Evolutionary conservation across 2,329 filamentous ascomycete genomes (phyloP).

Genomic region (Acrocalymma vagum): DNA sequence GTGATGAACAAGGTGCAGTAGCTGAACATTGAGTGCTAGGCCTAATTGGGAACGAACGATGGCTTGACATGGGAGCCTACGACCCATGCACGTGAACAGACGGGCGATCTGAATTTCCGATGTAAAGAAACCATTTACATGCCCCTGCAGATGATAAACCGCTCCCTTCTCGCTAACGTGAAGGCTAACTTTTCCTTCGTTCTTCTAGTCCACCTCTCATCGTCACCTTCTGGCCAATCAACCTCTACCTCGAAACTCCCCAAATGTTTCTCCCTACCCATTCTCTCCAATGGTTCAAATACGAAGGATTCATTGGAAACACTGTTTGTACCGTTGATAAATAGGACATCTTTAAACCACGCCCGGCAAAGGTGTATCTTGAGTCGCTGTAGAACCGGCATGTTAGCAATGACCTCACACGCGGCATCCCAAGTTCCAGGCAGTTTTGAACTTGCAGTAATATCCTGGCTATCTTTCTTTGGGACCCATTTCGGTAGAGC

Average conservation of each 20-base stretch:
- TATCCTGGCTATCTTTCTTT: background rate
- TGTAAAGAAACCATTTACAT: too few species aligned
- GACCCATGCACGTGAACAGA: too few species aligned
- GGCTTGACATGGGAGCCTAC: too few species aligned
- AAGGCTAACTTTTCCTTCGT: too few species aligned
- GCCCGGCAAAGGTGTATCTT: background rate
- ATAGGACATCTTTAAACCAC: background rate
- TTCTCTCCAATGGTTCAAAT: slow-evolving; percentile 2
- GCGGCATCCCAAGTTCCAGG: slow-evolving; percentile 1
- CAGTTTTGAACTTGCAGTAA: too few species aligned
- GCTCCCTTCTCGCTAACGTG: too few species aligned
- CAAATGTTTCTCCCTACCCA: slow-evolving; percentile 1
- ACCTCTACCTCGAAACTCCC: slow-evolving; percentile 9
- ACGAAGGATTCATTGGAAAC: slow-evolving; percentile 2
- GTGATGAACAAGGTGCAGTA: too few species aligned
- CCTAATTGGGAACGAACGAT: too few species aligned
- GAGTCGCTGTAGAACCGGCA: slow-evolving; percentile 1
- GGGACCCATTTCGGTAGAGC: background rate
- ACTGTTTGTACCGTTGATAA: background rate
- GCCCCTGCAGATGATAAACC: too few species aligned
- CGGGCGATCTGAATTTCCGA: too few species aligned
- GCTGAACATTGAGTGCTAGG: too few species aligned
- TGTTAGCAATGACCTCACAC: slow-evolving; percentile 2
- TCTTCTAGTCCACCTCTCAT: slow-evolving; percentile 6
- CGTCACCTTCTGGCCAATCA: slow-evolving; percentile 8